phyloP scores from a whole-genome alignment of 1,284 basidiomycete genomes.

The Austroboletus niveus region DNA sequence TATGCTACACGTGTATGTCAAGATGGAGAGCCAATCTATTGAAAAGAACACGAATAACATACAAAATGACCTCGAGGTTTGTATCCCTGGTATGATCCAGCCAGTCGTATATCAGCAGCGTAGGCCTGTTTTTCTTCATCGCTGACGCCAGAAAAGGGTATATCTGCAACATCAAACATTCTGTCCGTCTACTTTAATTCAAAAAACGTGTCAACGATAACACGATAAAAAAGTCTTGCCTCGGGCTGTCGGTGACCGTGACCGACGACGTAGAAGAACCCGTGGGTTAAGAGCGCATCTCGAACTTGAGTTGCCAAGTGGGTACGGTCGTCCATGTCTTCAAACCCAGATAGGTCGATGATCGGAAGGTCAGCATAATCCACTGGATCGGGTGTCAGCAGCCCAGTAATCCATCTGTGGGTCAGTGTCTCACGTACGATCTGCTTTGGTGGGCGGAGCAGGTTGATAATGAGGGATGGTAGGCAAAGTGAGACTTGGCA shows the following conservation, averaged over 20 bases:
- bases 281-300: conserved; percentile 57
- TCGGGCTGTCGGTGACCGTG: conserved; percentile 51
- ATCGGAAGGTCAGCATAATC: conserved; percentile 66
- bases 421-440: conserved; percentile 13
- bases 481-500: conserved; percentile 16
- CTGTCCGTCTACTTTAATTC: conserved; percentile 41
- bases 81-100: conserved; percentile 59
- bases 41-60: neutral
- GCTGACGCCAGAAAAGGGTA: conserved; percentile 52
- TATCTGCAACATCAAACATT: conserved; percentile 61
- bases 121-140: conserved; percentile 59
- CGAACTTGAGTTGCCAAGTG: conserved; percentile 49
- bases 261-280: conserved; percentile 63
- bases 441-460: conserved; percentile 20
- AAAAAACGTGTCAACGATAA: neutral
- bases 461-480: conserved; percentile 21
- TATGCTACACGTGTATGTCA: conserved; percentile 37
- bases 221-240: conserved; percentile 32
- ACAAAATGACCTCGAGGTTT: conserved; percentile 59
- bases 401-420: neutral
- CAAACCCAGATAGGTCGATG: conserved; percentile 59
- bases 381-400: conserved; percentile 37
- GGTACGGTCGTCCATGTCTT: conserved; percentile 45
- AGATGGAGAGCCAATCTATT: too few relatives aligned
- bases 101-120: conserved; percentile 46